These are phyloP conservation scores for Mucor irregularis DNA, from an alignment of 371 early-diverging fungal species.

Conservation along the genomic window DNA sequence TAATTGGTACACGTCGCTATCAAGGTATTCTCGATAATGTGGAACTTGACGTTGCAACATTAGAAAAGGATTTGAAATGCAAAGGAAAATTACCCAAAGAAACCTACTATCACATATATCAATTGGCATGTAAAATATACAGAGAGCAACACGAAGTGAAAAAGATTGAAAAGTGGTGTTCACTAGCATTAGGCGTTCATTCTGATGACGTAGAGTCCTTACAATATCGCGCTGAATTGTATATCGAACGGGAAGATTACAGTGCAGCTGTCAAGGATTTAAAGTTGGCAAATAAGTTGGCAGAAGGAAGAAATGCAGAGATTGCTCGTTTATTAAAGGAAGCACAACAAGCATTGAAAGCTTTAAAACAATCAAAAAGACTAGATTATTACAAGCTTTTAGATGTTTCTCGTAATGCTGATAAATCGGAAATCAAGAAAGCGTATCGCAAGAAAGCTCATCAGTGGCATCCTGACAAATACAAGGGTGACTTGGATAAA, in stretches of 20 bases:
- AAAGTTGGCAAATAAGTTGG: conserved; percentile 75
- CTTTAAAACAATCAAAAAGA: conserved; percentile 66
- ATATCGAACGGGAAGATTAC: too few relatives aligned
- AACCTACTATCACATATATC: conserved; percentile 54
- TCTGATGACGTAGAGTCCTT: conserved; percentile 72
- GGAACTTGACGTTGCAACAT: conserved; percentile 41
- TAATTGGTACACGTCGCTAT: conserved; percentile 52
- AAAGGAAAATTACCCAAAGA: conserved; percentile 50
- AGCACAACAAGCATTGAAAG: conserved; percentile 63
- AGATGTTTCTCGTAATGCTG: conserved; percentile 75
- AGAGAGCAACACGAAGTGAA: conserved; percentile 45
- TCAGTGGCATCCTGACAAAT: conserved; percentile 88
- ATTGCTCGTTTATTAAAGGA: conserved; percentile 15
- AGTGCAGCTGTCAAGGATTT: conserved; percentile 67
- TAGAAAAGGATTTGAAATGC: conserved; percentile 32
- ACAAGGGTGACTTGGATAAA: conserved; percentile 72
- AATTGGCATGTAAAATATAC: conserved; percentile 62
- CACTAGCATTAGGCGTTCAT: conserved; percentile 53
- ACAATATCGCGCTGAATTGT: conserved; percentile 67
- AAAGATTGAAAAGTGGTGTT: conserved; percentile 50
- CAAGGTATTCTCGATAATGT: conserved; percentile 53
- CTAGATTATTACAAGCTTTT: conserved; percentile 94
- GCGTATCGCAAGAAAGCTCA: conserved; percentile 89
- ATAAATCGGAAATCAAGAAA: conserved; percentile 82
- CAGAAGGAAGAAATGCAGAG: conserved; percentile 9